Conservation (phyloP, 257 asterid species). For the Solanum phureja region DNA sequence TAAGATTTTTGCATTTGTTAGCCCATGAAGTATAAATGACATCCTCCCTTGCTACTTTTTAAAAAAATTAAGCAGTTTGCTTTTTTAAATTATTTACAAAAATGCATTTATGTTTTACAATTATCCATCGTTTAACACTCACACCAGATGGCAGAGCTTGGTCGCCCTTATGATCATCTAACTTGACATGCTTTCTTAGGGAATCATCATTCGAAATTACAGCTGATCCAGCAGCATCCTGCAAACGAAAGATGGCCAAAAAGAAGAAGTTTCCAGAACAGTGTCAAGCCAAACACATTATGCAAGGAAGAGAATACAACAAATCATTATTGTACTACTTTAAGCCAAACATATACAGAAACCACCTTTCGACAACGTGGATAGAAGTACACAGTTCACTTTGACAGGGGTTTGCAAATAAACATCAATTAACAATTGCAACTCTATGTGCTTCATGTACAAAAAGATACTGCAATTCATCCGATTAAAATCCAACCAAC, state of each 20-base stretch:
- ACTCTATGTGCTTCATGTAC: neutral
- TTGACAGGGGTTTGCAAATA: neutral
- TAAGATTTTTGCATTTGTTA: neutral
- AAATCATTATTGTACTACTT: neutral
- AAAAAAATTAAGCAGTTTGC: neutral
- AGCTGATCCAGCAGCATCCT: conserved; percentile 5
- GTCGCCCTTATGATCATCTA: conserved; percentile 1
- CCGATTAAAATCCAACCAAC: neutral
- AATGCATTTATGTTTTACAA: neutral
- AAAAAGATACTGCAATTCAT: neutral
- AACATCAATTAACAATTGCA: neutral
- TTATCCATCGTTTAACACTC: conserved; percentile 5
- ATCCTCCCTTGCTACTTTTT: neutral
- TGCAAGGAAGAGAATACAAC: neutral
- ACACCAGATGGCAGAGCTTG: conserved; percentile 5
- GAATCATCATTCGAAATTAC: neutral
- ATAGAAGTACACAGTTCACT: neutral
- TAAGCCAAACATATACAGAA: neutral
- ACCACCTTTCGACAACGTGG: neutral
- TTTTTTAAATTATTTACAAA: neutral
- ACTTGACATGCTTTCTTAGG: conserved; percentile 1
- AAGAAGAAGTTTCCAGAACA: neutral
- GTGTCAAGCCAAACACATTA: neutral
- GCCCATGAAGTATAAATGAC: neutral
- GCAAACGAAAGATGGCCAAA: neutral